These are phyloP conservation scores for Prunus armeniaca DNA, from an alignment of 306 rosid genomes.

Conservation along the genomic window DNA sequence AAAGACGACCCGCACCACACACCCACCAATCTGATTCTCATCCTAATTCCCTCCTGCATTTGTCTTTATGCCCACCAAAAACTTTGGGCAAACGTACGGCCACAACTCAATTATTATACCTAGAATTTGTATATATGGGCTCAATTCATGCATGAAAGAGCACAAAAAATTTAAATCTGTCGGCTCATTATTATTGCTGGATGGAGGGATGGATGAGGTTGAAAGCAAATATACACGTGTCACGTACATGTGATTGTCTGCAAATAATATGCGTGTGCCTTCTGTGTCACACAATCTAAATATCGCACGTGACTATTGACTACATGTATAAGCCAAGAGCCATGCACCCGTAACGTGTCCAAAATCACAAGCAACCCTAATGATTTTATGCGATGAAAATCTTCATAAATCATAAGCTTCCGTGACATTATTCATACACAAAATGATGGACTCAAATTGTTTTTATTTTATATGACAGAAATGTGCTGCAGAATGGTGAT, in stretches of 20 bases:
- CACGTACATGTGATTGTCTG: slow-evolving; percentile 8
- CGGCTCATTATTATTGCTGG: background rate
- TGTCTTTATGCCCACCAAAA: background rate
- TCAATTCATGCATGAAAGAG: background rate
- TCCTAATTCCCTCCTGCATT: background rate
- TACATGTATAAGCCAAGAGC: background rate
- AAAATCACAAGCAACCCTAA: background rate
- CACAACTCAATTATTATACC: background rate
- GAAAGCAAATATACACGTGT: slow-evolving; percentile 30
- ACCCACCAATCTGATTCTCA: background rate
- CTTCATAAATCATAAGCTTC: background rate
- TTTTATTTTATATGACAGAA: background rate
- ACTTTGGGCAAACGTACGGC: background rate
- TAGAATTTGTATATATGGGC: background rate
- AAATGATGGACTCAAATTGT: background rate
- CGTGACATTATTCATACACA: background rate
- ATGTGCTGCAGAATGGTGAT: background rate
- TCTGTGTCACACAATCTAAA: background rate
- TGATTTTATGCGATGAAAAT: background rate
- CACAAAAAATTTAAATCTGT: too few species aligned
- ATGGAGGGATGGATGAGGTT: background rate
- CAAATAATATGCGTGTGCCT: background rate
- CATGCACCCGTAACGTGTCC: background rate
- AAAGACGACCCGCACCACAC: background rate
- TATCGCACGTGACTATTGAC: slow-evolving; percentile 7